phyloP scores from a whole-genome alignment of 768 basidiomycete genomes.

The Collybia sp. region DNA sequence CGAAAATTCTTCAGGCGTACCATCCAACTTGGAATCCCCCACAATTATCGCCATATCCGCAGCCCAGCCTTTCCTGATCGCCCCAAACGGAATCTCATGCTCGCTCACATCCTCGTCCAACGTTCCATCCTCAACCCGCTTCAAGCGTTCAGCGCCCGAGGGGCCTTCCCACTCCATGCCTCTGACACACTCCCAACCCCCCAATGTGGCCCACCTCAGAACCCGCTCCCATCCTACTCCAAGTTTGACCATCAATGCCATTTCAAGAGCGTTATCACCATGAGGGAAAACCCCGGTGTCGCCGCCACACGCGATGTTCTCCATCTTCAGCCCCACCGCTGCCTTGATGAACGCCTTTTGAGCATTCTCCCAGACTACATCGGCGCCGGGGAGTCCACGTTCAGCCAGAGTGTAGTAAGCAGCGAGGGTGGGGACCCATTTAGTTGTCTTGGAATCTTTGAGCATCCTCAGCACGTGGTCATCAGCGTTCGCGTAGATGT shows the following conservation, averaged over 20 bases:
- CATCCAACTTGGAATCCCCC: slow-evolving; percentile 26
- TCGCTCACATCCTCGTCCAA: slow-evolving; percentile 22
- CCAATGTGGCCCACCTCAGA: slow-evolving; percentile 54
- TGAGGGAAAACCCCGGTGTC: slow-evolving; percentile 64
- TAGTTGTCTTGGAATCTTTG: slow-evolving; percentile 21
- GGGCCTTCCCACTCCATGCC: slow-evolving; percentile 40
- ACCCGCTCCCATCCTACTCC: slow-evolving; percentile 51
- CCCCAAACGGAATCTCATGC: slow-evolving; percentile 57
- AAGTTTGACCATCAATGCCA: slow-evolving; percentile 53
- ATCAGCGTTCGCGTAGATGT: slow-evolving; percentile 16
- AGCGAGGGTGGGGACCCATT: slow-evolving; percentile 58
- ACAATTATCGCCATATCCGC: slow-evolving; percentile 41
- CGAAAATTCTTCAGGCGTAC: slow-evolving; percentile 31
- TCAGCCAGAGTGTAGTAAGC: slow-evolving; percentile 33
- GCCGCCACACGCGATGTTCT: slow-evolving; percentile 55
- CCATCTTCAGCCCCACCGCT: slow-evolving; percentile 36
- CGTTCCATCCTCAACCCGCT: slow-evolving; percentile 11
- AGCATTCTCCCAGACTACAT: slow-evolving; percentile 32
- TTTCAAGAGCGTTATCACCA: slow-evolving; percentile 55
- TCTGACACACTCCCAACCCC: slow-evolving; percentile 54
- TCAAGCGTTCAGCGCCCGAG: slow-evolving; percentile 13
- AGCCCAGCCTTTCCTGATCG: slow-evolving; percentile 47
- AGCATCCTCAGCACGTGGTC: slow-evolving; percentile 21
- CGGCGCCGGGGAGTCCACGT: slow-evolving; percentile 6
- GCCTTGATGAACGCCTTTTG: slow-evolving; percentile 32